Percentiles rank a stretch among this genome's conserved stretches.
These are phyloP conservation scores for Amauroascus niger DNA, from an alignment of 2,329 filamentous ascomycete genomes.

Conservation along the genomic window DNA sequence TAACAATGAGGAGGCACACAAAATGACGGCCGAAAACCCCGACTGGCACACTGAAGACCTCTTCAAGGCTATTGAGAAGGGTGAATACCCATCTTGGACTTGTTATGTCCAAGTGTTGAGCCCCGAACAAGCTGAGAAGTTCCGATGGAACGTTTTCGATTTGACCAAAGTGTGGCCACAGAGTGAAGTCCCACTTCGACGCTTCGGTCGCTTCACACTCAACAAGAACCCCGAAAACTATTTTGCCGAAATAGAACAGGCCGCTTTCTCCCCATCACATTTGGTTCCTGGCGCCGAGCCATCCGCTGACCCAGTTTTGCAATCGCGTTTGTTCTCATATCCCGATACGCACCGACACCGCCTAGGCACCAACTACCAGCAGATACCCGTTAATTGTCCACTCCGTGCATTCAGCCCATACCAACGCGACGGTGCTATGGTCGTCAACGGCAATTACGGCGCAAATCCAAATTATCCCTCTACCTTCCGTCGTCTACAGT, in stretches of 20 bases:
- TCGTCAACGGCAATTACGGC: slow-evolving; percentile 55
- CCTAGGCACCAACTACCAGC: slow-evolving; percentile 54
- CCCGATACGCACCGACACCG: slow-evolving; percentile 58
- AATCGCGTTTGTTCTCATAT: slow-evolving; percentile 62
- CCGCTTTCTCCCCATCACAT: slow-evolving; percentile 59
- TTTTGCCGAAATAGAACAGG: slow-evolving; percentile 62
- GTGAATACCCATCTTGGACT: slow-evolving; percentile 55
- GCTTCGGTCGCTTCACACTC: slow-evolving; percentile 53
- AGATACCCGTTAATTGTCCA: slow-evolving; percentile 53
- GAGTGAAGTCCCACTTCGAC: slow-evolving; percentile 50
- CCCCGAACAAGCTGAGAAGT: slow-evolving; percentile 52
- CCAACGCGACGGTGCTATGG: slow-evolving; percentile 64
- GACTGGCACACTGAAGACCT: slow-evolving; percentile 56
- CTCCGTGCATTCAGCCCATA: slow-evolving; percentile 50
- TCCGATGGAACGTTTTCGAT: slow-evolving; percentile 57
- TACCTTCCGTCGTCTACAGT: slow-evolving; percentile 30
- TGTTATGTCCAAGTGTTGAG: slow-evolving; percentile 55
- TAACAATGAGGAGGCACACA: slow-evolving; percentile 47
- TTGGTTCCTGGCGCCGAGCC: slow-evolving; percentile 59
- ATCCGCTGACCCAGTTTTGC: slow-evolving; percentile 59
- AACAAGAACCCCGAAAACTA: slow-evolving; percentile 59
- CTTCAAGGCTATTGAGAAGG: slow-evolving; percentile 52
- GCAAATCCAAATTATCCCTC: slow-evolving; percentile 47
- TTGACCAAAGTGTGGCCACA: slow-evolving; percentile 62
- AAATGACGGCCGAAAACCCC: slow-evolving; percentile 48